Conservation (phyloP, 169 alveolate species). For the Plasmodium inui region DNA sequence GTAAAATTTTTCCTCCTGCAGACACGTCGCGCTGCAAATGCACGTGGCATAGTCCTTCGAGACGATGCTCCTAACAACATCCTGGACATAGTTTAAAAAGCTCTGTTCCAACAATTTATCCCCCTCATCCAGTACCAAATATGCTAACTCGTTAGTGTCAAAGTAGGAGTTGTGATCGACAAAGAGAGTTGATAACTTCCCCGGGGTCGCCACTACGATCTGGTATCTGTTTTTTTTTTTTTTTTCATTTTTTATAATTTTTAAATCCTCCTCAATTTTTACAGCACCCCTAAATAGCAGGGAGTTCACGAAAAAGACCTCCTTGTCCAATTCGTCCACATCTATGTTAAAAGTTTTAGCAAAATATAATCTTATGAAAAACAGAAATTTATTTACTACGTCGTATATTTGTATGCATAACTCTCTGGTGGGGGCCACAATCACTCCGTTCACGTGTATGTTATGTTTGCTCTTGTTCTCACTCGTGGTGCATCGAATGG, state of each 20-base stretch:
- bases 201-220: conserved; percentile 48
- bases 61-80: conserved; percentile 13
- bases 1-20: conserved; percentile 51
- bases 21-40: conserved; percentile 66
- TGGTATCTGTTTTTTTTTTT: conserved; percentile 55
- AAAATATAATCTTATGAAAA: conserved; percentile 62
- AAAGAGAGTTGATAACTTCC: conserved; percentile 34
- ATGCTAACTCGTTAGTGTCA: conserved; percentile 33
- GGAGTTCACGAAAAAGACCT: conserved; percentile 28
- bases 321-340: conserved; percentile 26
- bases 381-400: conserved; percentile 43
- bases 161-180: conserved; percentile 13
- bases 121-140: conserved; percentile 64
- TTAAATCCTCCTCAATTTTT: conserved; percentile 50
- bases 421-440: conserved; percentile 94
- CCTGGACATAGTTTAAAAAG: conserved; percentile 42
- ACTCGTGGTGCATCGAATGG: background rate
- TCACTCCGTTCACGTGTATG: conserved; percentile 84
- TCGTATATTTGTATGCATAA: conserved; percentile 90
- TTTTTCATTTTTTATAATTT: conserved; percentile 53
- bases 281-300: conserved; percentile 56
- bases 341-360: background rate
- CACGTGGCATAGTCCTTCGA: conserved; percentile 44
- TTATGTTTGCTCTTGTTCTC: background rate
- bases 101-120: conserved; percentile 61